Base-by-base conservation (phyloP, 345 rosid genomes). In the Lumnitzera racemosa region DNA sequence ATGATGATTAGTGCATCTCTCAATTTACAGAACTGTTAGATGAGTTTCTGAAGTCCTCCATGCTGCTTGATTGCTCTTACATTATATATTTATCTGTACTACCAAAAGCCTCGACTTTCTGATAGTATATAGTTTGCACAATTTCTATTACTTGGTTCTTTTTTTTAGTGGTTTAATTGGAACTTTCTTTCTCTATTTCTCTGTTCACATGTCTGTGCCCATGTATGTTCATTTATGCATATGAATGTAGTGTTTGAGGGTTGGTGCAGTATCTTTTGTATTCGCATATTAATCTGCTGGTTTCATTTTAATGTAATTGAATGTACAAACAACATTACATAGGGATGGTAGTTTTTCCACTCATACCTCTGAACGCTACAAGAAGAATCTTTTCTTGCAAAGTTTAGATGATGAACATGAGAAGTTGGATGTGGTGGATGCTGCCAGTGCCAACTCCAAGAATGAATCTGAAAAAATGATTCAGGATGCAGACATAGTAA, bases 301-400 rank as follows among this genome's bases (percentile, higher is more conserved):
- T 36, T 36, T 9, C 43, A 36, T 15, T 60, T 43, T 55, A 53
- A 23, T 49, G 27, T 15, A 52, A 48, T 70, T 69, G 47, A 74
- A 24, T 58, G 3, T 68, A 46, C 71, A 27, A 72, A 57, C 61
- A 61, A 53, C 58, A 47, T 53, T 68, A 25, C 72, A 68, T 80
- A 92, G 97, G 99, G 55, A 57, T 48, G 97, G 96, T 62, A 69
- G 63, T 66, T 78, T 84, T 71, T 80, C 87, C 17, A 76, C 90
- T 64, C 78, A 74, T 49, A 69, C 71, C 56, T 79, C 84, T 49
- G 90, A 78, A 71, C 81, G 81, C 57, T 76, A 47, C 24, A 56
- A 80, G 77, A 88, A 74, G 76, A 92, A 92, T 66, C 62, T 90
- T 57, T 92, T 92, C 80, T 78, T 86, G 71, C 81, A 82, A 75